Percentiles rank a stretch among this genome's conserved stretches.
These are phyloP conservation scores for Cutaneotrichosporon dermatis DNA, from an alignment of 1,284 basidiomycete species.

Conservation along the genomic window DNA sequence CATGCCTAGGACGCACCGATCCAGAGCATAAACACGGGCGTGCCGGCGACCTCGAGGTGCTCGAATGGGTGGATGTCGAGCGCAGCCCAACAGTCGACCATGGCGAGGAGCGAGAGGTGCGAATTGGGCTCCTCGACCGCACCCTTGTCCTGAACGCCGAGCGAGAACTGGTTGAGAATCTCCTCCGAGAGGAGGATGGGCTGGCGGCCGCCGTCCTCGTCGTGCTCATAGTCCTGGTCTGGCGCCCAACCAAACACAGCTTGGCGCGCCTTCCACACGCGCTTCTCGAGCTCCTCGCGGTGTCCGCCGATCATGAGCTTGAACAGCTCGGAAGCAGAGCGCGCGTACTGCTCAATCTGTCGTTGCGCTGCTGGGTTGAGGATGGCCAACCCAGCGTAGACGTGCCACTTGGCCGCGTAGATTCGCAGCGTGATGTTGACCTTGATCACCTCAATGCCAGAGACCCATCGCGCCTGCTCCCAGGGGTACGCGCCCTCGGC, in stretches of 20 bases:
- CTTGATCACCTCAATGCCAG: conserved; percentile 98
- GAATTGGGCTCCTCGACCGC: conserved; percentile 61
- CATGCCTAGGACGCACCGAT: conserved; percentile 58
- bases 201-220: conserved; percentile 44
- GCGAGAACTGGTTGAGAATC: conserved; percentile 81
- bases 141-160: conserved; percentile 56
- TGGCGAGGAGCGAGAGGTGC: conserved; percentile 91
- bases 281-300: conserved; percentile 60
- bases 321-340: conserved; percentile 81
- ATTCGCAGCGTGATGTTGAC: conserved; percentile 96
- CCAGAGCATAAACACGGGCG: conserved; percentile 94
- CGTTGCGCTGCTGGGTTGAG: conserved; percentile 86
- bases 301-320: conserved; percentile 90
- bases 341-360: conserved; percentile 87
- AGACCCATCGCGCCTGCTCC: conserved; percentile 87
- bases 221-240: conserved; percentile 28
- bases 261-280: conserved; percentile 72
- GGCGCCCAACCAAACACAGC: conserved; percentile 67
- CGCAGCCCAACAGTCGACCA: conserved; percentile 96
- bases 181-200: conserved; percentile 84
- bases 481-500: conserved; percentile 78
- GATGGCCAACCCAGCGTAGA: conserved; percentile 95
- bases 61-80: conserved; percentile 84
- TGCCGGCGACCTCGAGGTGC: conserved; percentile 90
- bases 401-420: conserved; percentile 97